Evolutionary conservation across 805 yeast species (phyloP).

Genomic region (Teunomyces lycoperdinae): DNA sequence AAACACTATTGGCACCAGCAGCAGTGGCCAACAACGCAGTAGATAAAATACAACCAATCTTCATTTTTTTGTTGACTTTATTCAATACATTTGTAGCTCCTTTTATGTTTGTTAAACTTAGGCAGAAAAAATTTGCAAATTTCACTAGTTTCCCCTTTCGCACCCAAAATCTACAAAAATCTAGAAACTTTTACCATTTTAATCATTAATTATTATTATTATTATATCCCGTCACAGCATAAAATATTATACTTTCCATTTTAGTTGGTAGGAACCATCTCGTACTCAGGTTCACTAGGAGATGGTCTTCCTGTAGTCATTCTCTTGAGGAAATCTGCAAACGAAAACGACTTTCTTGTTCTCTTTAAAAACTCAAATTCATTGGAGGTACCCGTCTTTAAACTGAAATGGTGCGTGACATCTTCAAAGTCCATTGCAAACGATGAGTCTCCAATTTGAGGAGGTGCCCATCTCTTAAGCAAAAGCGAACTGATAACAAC

Average conservation of each 20-base stretch:
- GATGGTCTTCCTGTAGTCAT: neutral
- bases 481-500: constrained; percentile 79
- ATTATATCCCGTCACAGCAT: no score
- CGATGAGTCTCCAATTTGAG: constrained; percentile 12
- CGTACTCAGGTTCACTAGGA: neutral
- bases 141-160: neutral
- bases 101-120: neutral
- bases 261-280: constrained; percentile 2
- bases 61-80: neutral
- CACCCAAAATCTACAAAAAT: neutral
- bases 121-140: neutral
- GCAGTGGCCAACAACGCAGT: neutral
- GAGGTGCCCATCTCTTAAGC: constrained; percentile 62
- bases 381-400: constrained; percentile 20
- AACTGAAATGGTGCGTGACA: constrained; percentile 19
- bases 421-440: constrained; percentile 19
- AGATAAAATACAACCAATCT: neutral
- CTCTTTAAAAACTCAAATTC: constrained; percentile 21
- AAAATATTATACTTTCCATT: neutral
- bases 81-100: neutral
- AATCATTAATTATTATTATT: no score
- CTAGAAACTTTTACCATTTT: neutral
- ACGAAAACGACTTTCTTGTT: constrained; percentile 2
- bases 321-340: neutral
- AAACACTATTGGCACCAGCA: no score